Conservation (phyloP, 768 basidiomycete genomes). For the Favolaschia claudopus region DNA sequence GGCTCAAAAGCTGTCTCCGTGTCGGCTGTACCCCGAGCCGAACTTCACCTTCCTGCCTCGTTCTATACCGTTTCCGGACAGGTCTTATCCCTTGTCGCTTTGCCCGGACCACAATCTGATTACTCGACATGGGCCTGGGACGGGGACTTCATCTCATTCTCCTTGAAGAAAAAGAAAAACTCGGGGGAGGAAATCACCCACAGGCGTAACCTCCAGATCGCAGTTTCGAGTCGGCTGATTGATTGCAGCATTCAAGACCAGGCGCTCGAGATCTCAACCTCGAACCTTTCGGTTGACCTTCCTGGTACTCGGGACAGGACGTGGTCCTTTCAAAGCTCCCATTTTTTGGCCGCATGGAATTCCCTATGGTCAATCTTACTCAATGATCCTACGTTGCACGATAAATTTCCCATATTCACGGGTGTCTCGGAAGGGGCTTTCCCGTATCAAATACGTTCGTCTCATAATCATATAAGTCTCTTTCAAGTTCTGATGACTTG, state of each 20-base stretch:
- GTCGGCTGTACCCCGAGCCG: neutral
- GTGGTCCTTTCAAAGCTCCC: neutral
- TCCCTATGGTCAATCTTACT: neutral
- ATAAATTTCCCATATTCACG: slow-evolving; percentile 3
- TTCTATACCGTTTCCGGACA: neutral
- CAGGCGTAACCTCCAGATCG: neutral
- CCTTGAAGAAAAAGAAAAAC: neutral
- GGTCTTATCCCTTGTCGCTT: neutral
- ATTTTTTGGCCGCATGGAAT: neutral
- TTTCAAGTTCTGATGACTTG: neutral
- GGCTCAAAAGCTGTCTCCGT: neutral
- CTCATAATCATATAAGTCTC: no score
- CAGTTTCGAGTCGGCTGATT: neutral
- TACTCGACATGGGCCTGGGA: neutral
- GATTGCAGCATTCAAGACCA: neutral
- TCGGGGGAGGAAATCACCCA: neutral
- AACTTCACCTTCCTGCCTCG: neutral
- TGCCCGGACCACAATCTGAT: neutral
- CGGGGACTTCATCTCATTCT: neutral
- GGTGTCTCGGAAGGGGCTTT: neutral
- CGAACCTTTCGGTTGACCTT: neutral
- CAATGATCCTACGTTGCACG: neutral
- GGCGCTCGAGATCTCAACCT: neutral
- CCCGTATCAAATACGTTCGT: neutral
- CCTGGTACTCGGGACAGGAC: neutral